A percentile compares a stretch with the other conserved stretches of the same genome.
phyloP scores from a whole-genome alignment of 2,329 filamentous ascomycete species.

The Fusarium domesticum region DNA sequence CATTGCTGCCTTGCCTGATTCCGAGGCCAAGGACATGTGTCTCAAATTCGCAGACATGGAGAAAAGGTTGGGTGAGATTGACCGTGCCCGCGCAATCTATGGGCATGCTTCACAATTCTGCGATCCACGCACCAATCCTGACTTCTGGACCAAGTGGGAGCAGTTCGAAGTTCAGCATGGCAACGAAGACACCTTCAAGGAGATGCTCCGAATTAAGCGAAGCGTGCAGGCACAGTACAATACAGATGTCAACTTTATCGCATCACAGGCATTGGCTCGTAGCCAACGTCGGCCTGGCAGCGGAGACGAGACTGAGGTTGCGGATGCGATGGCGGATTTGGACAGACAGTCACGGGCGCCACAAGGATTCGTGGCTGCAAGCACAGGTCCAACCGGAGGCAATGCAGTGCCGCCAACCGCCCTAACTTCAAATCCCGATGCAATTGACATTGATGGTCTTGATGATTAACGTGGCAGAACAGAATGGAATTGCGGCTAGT shows the following conservation, averaged over 20 bases:
- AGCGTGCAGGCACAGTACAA: conserved; percentile 98
- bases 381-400: conserved; percentile 63
- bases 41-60: conserved; percentile 99
- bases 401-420: conserved; percentile 37
- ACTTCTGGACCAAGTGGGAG: conserved; percentile 97
- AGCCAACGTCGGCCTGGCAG: conserved; percentile 62
- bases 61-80: conserved; percentile 85
- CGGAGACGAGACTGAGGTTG: conserved; percentile 47
- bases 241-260: conserved; percentile 98
- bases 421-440: conserved; percentile 72
- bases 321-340: conserved; percentile 84
- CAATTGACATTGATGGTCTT: conserved; percentile 74
- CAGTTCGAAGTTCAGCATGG: conserved; percentile 95
- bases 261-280: conserved; percentile 86
- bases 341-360: conserved; percentile 87
- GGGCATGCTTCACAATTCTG: conserved; percentile 97
- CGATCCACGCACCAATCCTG: conserved; percentile 84
- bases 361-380: conserved; percentile 86
- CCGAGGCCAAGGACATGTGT: conserved; percentile 95
- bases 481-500: conserved; percentile 8
- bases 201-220: conserved; percentile 96
- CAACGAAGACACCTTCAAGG: conserved; percentile 98
- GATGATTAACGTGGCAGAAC: conserved; percentile 50
- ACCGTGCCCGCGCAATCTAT: conserved; percentile 91
- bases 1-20: conserved; percentile 88